phyloP scores from a whole-genome alignment of 495 filamentous ascomycete species.

The Talaromyces ruber region DNA sequence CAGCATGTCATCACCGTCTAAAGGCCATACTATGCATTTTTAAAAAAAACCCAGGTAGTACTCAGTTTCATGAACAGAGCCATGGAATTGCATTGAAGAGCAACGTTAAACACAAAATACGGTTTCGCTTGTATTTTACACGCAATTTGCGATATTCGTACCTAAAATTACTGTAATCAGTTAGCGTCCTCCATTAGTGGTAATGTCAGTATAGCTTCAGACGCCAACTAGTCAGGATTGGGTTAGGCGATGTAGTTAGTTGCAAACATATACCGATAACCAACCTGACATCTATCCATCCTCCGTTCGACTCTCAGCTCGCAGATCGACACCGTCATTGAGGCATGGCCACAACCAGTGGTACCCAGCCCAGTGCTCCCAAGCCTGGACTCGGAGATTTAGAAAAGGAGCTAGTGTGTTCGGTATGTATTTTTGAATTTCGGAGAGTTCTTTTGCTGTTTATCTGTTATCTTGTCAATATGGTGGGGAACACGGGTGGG shows the following conservation, averaged over 20 bases:
- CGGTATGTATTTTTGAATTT: constrained; percentile 47
- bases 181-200: background rate
- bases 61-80: background rate
- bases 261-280: background rate
- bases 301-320: background rate
- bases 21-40: background rate
- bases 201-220: background rate
- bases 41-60: background rate
- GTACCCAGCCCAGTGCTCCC: constrained; percentile 1
- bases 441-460: background rate
- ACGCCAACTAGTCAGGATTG: background rate
- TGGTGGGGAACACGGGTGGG: constrained; percentile 4
- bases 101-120: background rate
- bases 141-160: background rate
- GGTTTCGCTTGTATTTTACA: background rate
- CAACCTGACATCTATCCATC: background rate
- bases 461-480: background rate
- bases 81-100: background rate
- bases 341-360: constrained; percentile 6
- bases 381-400: constrained; percentile 45
- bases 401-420: constrained; percentile 87
- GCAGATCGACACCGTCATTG: background rate
- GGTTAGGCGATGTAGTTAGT: background rate
- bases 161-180: background rate
- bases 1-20: background rate